Base-by-base conservation (phyloP, 192 early-diverging fungal genomes). In the Podochytrium sp. region DNA sequence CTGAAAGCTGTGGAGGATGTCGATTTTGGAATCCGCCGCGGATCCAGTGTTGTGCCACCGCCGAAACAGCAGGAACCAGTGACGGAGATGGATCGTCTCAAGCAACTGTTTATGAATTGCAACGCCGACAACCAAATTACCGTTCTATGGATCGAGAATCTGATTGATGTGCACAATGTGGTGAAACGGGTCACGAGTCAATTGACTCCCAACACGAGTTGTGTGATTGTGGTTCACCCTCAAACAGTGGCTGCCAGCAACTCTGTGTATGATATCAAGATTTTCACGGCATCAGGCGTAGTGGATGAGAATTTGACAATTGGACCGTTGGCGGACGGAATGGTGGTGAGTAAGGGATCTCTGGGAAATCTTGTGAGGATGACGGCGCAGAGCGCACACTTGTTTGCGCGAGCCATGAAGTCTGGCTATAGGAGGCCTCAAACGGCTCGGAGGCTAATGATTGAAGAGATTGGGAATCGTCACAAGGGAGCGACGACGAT, bases 131-230 rank as follows among this genome's bases (percentile, higher is more conserved):
- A 93, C 65, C 77, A 85, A 35, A 89, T 93, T 0, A 84, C 77
- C 58, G 82, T 94, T 14, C 79, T 93, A 5, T 94, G 92, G 92
- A 78, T 93, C 41, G 89, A 93, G 47, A 90, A 93, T 61, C 56
- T 88, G 25, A 14, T 40, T 37, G 56, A 72, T 27, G 16, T 72
- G 16, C 6, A 23, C 2, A 18, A 42, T 0, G 41, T 72, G 6
- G 33, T 58, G 6, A 72, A 72, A 39, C 53, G 71, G 6, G 33
- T 72, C 33, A 42, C 32, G 73, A 76, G 27, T 41, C 56, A 52
- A 16, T 29, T 72, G 16, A 33, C 27, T 2, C 52, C 52, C 0
- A 59, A 73, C 18, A 62, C 37, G 39, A 82, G 85, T 76, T 76
- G 89, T 0, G 91, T 84, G 63, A 79, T 94, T 1, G 84, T 92